Percentiles rank a stretch among this genome's conserved stretches.
Conservation (phyloP, 179 eudicot species). For the Spergularia azorica region DNA sequence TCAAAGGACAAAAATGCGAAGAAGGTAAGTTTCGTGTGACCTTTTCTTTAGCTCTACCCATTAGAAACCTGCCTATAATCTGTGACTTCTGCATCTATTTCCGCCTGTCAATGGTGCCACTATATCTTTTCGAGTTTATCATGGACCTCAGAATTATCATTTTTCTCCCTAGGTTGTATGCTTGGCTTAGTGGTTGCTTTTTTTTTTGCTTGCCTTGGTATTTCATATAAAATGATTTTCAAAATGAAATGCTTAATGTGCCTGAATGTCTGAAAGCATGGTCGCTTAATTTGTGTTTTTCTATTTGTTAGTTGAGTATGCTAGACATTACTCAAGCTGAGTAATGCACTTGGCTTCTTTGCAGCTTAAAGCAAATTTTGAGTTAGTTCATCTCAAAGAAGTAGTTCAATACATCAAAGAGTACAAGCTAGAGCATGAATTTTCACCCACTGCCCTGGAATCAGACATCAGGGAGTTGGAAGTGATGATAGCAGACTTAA, state of each 20-base stretch:
- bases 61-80: not conserved
- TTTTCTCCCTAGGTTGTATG: not conserved
- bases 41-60: not conserved
- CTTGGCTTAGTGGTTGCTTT: not conserved
- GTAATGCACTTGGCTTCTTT: not conserved
- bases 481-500: not conserved
- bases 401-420: constrained; percentile 25
- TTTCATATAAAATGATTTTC: not conserved
- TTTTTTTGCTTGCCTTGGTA: not conserved
- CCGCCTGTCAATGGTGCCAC: not conserved
- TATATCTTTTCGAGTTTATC: not conserved
- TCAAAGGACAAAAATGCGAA: constrained; percentile 16
- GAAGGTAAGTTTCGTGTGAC: constrained; percentile 25
- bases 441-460: constrained; percentile 13
- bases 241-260: not conserved
- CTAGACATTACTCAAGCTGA: not conserved
- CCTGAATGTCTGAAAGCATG: not conserved
- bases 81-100: not conserved
- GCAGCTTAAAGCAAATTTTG: constrained; percentile 20
- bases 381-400: constrained; percentile 9
- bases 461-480: constrained; percentile 23
- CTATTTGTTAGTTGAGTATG: too few relatives aligned
- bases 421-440: constrained; percentile 31
- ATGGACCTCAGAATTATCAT: not conserved
- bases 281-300: not conserved